phyloP scores from a whole-genome alignment of 345 rosid species.

The Gossypium mustelinum region DNA sequence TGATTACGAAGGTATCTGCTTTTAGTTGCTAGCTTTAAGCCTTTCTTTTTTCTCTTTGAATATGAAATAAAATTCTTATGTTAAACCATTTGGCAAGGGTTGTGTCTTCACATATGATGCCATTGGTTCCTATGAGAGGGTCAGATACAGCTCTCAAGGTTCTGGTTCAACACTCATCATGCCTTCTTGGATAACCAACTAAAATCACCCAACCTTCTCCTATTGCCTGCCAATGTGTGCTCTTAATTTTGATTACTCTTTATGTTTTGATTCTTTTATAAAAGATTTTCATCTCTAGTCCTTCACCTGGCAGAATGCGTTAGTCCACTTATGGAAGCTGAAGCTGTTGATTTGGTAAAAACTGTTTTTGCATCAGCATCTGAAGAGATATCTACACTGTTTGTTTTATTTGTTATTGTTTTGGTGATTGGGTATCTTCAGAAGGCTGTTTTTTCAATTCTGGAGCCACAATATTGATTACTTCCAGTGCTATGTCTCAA shows the following conservation, averaged over 20 bases:
- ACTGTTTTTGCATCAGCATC: constrained; percentile 86
- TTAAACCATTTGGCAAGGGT: constrained; percentile 59
- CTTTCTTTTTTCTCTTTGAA: background rate
- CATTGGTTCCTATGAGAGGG: constrained; percentile 92
- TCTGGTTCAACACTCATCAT: constrained; percentile 83
- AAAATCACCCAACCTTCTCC: constrained; percentile 94
- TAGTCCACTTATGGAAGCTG: constrained; percentile 66
- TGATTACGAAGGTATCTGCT: constrained; percentile 64
- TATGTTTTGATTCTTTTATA: constrained; percentile 5
- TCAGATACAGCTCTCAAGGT: constrained; percentile 92
- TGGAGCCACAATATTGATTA: background rate
- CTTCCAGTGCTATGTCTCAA: background rate
- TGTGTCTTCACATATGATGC: constrained; percentile 95
- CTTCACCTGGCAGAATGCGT: constrained; percentile 63
- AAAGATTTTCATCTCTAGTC: background rate
- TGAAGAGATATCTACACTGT: constrained; percentile 94
- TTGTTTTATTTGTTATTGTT: constrained; percentile 26
- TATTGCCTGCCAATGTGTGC: constrained; percentile 53
- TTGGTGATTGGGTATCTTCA: background rate
- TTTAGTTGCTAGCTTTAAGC: too few relatives aligned
- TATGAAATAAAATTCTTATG: background rate
- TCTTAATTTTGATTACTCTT: background rate
- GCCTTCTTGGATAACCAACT: constrained; percentile 95
- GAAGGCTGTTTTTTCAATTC: background rate
- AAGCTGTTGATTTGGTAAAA: constrained; percentile 36